Conservation (phyloP, 2,329 filamentous ascomycete species). For the Fusarium piperis region DNA sequence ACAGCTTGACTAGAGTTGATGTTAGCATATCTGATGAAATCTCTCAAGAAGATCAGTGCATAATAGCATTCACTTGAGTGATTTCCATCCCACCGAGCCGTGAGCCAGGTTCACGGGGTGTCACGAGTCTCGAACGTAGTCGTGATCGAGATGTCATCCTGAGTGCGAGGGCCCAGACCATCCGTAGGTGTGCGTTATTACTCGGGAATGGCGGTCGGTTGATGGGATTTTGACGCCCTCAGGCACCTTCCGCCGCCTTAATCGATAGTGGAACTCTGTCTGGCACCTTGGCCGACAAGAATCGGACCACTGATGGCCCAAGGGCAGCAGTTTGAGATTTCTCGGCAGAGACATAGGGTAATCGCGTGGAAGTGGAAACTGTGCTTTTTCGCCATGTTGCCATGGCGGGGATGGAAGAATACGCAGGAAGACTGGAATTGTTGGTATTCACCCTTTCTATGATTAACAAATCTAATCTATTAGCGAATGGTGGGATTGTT, state of each 20-base stretch:
- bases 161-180: background rate
- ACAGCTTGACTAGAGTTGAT: background rate
- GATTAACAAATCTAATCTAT: background rate
- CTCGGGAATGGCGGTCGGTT: background rate
- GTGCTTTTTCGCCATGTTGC: too few species aligned
- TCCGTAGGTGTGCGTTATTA: background rate
- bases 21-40: background rate
- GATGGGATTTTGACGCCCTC: slow-evolving; percentile 1
- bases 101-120: background rate
- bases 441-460: background rate
- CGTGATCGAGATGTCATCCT: background rate
- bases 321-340: background rate
- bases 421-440: too few species aligned
- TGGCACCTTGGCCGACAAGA: background rate
- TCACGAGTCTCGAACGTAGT: background rate
- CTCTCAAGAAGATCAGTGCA: background rate
- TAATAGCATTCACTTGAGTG: slow-evolving; percentile 1
- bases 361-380: background rate
- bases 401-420: background rate
- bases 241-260: background rate
- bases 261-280: background rate
- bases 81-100: background rate
- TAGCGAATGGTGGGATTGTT: background rate
- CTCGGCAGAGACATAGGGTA: background rate
- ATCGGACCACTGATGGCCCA: background rate